Evolutionary conservation across 305 asterid genomes (phyloP), one percentile per base, ranked within the genome.

Genomic region (Fraxinus greggii): DNA sequence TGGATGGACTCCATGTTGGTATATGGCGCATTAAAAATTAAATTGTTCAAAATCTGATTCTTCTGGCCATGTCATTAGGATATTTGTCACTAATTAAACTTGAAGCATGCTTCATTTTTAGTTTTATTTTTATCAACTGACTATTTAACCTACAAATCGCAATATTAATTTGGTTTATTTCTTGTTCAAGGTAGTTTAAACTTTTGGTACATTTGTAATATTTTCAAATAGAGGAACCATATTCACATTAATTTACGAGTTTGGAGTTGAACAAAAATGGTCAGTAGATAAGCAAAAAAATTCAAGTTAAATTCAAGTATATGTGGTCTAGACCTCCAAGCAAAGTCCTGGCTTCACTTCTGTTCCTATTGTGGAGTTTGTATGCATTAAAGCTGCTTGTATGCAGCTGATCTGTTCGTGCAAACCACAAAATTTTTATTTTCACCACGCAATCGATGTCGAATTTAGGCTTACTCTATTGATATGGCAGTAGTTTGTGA

Each of bases 111-210:
- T 23, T 21, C 23, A 2, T n/a, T 59, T 59, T 29, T 40, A 38
- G n/a, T n/a, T 7, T 32, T 32, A 32, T 48, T 51, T 61, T 61
- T 61, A 24, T 63, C 6, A n/a, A 21, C 32, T 63, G 72, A 70
- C 70, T 51, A 51, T 26, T 42, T 56, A 77, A 54, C 72, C 51
- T 12, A 61, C 61, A 74, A n/a, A 77, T 56, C 17, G 19, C 61
- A 77, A 5, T 61, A 28, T 28, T 42, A 70, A 24, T 23, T 72
- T n/a, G 24, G 33, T 40, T 63, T 42, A 51, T 42, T 45, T 6
- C 5, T 72, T 42, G 75, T 74, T n/a, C 69, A 78, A 45, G 56
- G 78, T 36, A 13, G 77, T 81, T 65, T 65, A 65, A 65, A 10
- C 7, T 26, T 65, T 51, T 65, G 75, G n/a, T 40, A 38, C 29